Percentiles rank a stretch among this genome's conserved stretches.
Evolutionary conservation across 768 basidiomycete species (phyloP).

Genomic region (Lactarius sp.): DNA sequence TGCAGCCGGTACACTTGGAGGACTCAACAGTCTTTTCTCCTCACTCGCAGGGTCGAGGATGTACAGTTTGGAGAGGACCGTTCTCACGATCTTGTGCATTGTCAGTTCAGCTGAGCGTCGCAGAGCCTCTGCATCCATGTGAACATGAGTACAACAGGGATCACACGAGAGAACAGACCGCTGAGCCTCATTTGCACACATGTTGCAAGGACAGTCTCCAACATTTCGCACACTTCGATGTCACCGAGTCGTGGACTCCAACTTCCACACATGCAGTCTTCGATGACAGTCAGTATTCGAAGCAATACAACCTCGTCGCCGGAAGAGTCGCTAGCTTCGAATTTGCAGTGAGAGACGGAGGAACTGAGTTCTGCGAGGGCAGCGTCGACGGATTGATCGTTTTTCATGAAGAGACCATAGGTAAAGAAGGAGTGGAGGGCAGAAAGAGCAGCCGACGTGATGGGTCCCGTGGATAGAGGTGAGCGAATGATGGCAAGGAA

Average conservation of each 20-base stretch:
- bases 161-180: slow-evolving; percentile 48
- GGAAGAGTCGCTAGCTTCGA: slow-evolving; percentile 96
- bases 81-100: slow-evolving; percentile 83
- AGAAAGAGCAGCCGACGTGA: slow-evolving; percentile 90
- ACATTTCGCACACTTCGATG: slow-evolving; percentile 94
- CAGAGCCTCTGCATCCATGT: slow-evolving; percentile 58
- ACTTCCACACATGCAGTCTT: slow-evolving; percentile 68
- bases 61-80: slow-evolving; percentile 73
- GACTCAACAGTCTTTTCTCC: slow-evolving; percentile 57
- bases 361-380: slow-evolving; percentile 81
- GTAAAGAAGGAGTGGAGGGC: slow-evolving; percentile 86
- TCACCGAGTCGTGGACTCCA: slow-evolving; percentile 78
- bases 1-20: slow-evolving; percentile 37
- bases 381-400: slow-evolving; percentile 51
- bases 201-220: slow-evolving; percentile 95
- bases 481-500: slow-evolving; percentile 94
- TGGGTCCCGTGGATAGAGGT: slow-evolving; percentile 91
- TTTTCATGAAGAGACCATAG: slow-evolving; percentile 61
- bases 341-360: slow-evolving; percentile 93
- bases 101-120: slow-evolving; percentile 83
- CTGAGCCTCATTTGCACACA: slow-evolving; percentile 96
- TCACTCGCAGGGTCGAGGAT: slow-evolving; percentile 58
- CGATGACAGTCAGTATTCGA: slow-evolving; percentile 86
- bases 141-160: slow-evolving; percentile 16
- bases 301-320: slow-evolving; percentile 94